Evolutionary conservation across 257 asterid genomes (phyloP).

Genomic region (Capsicum baccatum): DNA sequence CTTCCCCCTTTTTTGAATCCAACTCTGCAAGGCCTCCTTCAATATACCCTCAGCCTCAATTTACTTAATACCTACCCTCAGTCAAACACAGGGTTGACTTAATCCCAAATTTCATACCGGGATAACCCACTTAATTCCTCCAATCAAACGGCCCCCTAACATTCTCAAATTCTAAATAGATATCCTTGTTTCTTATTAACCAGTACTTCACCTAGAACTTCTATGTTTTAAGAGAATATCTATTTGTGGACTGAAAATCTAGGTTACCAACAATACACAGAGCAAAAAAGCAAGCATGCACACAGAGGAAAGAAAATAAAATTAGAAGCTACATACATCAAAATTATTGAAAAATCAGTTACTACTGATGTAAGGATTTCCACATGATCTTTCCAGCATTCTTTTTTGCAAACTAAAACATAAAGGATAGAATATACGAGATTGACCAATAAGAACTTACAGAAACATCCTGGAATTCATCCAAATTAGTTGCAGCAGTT

Average conservation of each 20-base stretch:
- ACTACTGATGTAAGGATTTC: neutral
- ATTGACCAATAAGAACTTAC: slow-evolving; percentile 58
- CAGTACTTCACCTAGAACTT: neutral
- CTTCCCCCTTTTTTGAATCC: no score
- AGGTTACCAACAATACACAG: neutral
- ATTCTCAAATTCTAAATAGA: neutral
- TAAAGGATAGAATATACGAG: neutral
- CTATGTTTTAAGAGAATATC: neutral
- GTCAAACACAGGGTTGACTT: neutral
- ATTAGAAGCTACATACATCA: neutral
- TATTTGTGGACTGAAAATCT: neutral
- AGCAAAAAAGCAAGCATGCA: neutral
- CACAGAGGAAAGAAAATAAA: neutral
- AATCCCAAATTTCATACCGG: neutral
- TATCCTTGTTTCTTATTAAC: slow-evolving; percentile 2
- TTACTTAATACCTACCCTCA: neutral
- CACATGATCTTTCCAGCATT: neutral
- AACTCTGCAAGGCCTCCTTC: no score
- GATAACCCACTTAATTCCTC: neutral
- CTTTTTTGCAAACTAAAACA: neutral
- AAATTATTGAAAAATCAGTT: neutral
- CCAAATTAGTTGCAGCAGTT: slow-evolving; percentile 89
- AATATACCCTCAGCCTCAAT: no score
- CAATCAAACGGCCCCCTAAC: neutral
- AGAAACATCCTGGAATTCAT: slow-evolving; percentile 84